Percentiles rank a stretch among this genome's conserved stretches.
These are phyloP conservation scores for Parasarocladium wereldwijsianum DNA, from an alignment of 2,329 filamentous ascomycete genomes.

Conservation along the genomic window DNA sequence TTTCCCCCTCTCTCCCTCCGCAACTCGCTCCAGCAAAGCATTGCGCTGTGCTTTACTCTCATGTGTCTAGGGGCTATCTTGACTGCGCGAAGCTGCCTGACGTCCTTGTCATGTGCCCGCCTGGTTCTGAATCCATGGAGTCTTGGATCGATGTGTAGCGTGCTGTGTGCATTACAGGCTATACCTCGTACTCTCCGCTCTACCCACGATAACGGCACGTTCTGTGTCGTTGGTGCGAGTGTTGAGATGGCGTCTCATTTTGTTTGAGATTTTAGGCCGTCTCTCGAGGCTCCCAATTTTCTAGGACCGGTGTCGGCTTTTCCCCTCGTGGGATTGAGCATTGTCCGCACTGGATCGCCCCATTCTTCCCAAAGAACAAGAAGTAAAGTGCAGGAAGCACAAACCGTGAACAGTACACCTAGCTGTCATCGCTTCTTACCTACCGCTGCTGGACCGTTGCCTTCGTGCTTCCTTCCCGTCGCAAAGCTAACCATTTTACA, in stretches of 20 bases:
- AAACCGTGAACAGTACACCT: slow-evolving; percentile 35
- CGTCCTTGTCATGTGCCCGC: slow-evolving; percentile 51
- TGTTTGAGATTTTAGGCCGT: slow-evolving; percentile 65
- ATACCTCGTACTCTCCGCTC: slow-evolving; percentile 65
- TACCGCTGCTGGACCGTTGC: slow-evolving; percentile 4
- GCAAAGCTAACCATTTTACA: slow-evolving; percentile 61
- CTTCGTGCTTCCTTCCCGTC: slow-evolving; percentile 16
- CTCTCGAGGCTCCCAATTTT: slow-evolving; percentile 40
- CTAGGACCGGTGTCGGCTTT: slow-evolving; percentile 41
- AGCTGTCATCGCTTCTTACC: slow-evolving; percentile 21
- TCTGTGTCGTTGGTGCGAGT: slow-evolving; percentile 47
- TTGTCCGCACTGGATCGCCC: slow-evolving; percentile 45
- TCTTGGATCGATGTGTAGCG: slow-evolving; percentile 53
- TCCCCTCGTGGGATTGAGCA: slow-evolving; percentile 38
- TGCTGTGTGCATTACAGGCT: slow-evolving; percentile 32
- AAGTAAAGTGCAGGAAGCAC: slow-evolving; percentile 30
- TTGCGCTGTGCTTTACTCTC: slow-evolving; percentile 75
- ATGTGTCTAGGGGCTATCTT: slow-evolving; percentile 70
- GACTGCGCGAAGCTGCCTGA: slow-evolving; percentile 87
- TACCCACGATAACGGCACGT: slow-evolving; percentile 42
- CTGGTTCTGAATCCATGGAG: slow-evolving; percentile 67
- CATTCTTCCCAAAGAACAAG: slow-evolving; percentile 31
- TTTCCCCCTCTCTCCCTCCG: slow-evolving; percentile 24
- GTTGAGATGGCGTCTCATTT: slow-evolving; percentile 67
- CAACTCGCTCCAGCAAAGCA: slow-evolving; percentile 42